phyloP scores from a whole-genome alignment of 441 rosid species.

The Mallotus japonicus region DNA sequence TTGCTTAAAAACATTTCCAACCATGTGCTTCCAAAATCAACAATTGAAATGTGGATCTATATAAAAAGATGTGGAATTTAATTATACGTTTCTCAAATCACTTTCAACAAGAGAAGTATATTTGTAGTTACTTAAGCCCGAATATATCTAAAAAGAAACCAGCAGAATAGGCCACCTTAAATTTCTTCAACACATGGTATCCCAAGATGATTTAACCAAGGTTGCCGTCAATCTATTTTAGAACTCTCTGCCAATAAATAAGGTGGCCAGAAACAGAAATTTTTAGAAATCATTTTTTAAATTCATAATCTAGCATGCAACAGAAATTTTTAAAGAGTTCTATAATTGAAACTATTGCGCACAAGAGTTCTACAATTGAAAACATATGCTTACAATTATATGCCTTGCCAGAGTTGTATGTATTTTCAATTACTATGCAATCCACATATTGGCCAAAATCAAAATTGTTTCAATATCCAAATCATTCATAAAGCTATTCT shows the following conservation, averaged over 20 bases:
- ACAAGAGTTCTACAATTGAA: neutral
- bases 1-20: neutral
- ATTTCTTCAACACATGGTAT: neutral
- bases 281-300: too few species aligned
- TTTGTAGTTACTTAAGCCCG: neutral
- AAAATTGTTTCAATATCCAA: too few species aligned
- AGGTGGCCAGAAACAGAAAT: neutral
- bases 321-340: neutral
- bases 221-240: neutral
- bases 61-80: too few species aligned
- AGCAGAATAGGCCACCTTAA: neutral
- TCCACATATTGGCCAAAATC: too few species aligned
- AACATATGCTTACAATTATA: too few species aligned
- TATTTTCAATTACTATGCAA: too few species aligned
- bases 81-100: neutral
- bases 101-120: neutral
- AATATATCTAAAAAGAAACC: neutral
- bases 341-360: neutral
- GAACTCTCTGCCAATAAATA: neutral
- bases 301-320: neutral
- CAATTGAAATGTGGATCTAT: neutral
- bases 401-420: too few species aligned
- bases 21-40: neutral
- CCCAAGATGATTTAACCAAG: neutral
- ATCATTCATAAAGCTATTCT: too few species aligned